Evolutionary conservation across 345 rosid genomes (phyloP), one percentile per base, ranked within the genome.

Genomic region (Erucastrum elatum): DNA sequence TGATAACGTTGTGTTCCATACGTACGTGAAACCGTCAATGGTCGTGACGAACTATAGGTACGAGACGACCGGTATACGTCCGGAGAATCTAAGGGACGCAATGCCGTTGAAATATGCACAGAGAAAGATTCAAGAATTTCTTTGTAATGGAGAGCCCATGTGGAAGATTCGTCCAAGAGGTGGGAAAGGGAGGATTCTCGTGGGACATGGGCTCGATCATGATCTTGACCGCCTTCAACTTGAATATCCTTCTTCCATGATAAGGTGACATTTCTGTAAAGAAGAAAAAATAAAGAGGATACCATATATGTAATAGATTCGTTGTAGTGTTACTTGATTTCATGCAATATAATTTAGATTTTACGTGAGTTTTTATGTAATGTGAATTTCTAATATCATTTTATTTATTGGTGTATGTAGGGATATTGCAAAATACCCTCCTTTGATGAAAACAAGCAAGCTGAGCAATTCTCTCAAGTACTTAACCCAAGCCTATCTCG

Each of bases 401-500:
- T 51, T 51, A 5, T 56, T 21, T 25, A 7, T 34, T 49, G 30
- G 17, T 49, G 4, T 16, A 26, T 68, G 26, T 63, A 94, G 98
- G 87, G 97, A 94, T 71, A 87, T 91, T 9, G 90, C 97, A 15
- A 85, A 88, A 76, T 91, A 92, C 46, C 97, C 97, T 39, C 97
- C 98, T 5, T 75, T 94, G 79, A 84, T 94, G 98, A 94, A 92
- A 82, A 89, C 98, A 71, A 92, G 94, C 94, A 90, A 90, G 89
- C 97, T 94, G 63, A 90, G 94, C 87, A 90, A 94, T 83, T 85
- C 98, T 58, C 95, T 94, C 72, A 94, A 87, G 79, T 87, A 92
- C 83, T 81, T 94, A 68, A 91, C 97, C 16, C 97, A 86, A 83
- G 85, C 97, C 58, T 92, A 92, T 80, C 91, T 94, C 65, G 98